Evolutionary conservation across 495 filamentous ascomycete species (phyloP), one percentile per base, ranked within the genome.

Genomic region (Astrothelium macrocarpum): DNA sequence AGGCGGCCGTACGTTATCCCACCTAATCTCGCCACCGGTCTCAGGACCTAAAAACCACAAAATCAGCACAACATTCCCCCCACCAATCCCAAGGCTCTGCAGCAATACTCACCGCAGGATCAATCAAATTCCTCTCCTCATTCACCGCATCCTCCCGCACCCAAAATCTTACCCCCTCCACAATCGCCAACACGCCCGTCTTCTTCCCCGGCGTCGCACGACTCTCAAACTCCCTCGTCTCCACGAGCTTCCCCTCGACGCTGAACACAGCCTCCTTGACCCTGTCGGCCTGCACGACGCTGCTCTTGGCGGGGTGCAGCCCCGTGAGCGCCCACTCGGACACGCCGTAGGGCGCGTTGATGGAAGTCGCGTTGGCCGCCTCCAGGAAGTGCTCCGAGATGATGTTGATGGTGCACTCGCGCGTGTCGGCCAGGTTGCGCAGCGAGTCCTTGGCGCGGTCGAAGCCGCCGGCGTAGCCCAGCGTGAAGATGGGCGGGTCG

Each of bases 91-190:
- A 11, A 89, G 75, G 63, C 78, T 58, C 1, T 0, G 58, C 45
- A 46, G 45, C n/a, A 56, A 28, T 49, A 68, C 67, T 23, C 64
- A 76, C 73, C 56, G 79, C 80, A 16, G 89, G 78, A 75, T 94
- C 86, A 36, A 97, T 78, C 29, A 86, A 62, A 64, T 84, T 89
- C 70, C 78, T 82, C 18, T 89, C 85, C 71, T 89, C 83, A 67
- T 95, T 87, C 7, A 97, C 77, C 12, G 90, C 90, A 77, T 96
- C 93, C 71, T 96, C 91, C 56, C 92, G 75, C 12, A 85, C 90
- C 89, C 91, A 95, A 70, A 98, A 97, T 29, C 85, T 78, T 43
- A 87, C 84, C 0, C 92, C 93, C 77, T 98, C 91, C 10, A 97
- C 78, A 59, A 95, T 82, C 16, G 83, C 88, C 69, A 96, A 31